A percentile compares a stretch with the other conserved stretches of the same genome.
Evolutionary conservation across 768 basidiomycete genomes (phyloP).

Genomic region (Boletus eberwhitei): DNA sequence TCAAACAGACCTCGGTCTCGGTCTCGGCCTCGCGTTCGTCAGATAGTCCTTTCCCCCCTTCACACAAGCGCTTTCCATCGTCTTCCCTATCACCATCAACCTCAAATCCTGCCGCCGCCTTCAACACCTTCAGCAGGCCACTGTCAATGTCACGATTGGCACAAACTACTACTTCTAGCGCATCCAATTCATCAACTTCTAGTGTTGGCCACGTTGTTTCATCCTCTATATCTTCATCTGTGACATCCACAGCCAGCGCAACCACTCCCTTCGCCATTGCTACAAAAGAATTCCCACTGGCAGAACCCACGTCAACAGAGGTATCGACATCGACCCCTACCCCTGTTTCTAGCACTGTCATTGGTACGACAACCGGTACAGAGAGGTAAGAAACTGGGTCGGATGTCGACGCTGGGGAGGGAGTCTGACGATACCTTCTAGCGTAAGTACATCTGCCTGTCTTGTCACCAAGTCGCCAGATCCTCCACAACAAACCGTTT

Average conservation of each 20-base stretch:
- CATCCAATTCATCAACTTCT: not conserved
- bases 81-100: not conserved
- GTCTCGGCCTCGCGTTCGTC: not conserved
- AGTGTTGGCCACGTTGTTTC: not conserved
- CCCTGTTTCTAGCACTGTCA: not conserved
- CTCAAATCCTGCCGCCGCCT: not conserved
- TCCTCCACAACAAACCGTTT: not conserved
- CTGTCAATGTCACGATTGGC: not conserved
- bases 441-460: not conserved
- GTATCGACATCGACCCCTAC: not conserved
- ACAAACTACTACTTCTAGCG: not conserved
- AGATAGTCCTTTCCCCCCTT: not conserved
- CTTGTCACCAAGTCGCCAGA: not conserved
- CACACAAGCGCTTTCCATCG: not conserved
- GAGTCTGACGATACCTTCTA: not conserved
- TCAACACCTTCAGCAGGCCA: not conserved
- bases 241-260: not conserved
- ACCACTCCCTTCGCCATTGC: not conserved
- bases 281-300: not conserved
- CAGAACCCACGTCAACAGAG: not conserved
- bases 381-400: slow-evolving; percentile 8
- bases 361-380: not conserved
- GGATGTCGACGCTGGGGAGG: not conserved
- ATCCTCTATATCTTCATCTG: not conserved
- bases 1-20: not conserved